Evolutionary conservation across 192 early-diverging fungal species (phyloP), one percentile per base, ranked within the genome.

Genomic region (Backusella circina): DNA sequence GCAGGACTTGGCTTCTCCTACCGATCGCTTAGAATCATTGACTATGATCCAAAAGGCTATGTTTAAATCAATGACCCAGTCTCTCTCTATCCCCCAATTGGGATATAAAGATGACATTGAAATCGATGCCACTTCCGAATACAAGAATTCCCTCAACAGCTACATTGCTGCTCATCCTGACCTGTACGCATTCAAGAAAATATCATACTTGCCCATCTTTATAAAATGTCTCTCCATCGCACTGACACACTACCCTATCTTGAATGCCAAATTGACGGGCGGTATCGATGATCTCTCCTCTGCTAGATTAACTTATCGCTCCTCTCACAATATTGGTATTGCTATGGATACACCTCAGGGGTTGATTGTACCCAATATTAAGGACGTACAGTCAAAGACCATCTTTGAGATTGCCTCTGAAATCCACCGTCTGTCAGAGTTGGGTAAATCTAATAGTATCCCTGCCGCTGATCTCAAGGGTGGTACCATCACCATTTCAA

Each of bases 321-420:
- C 86, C 1, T 82, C 85, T 5, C 97, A 98, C 80, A 97, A 99
- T 83, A 93, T 99, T 76, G 94, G 95, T 47, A 83, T 99, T 37
- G 98, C 98, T 18, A 96, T 99, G 96, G 98, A 99, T 79, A 97
- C 96, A n/a, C 94, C 96, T 6, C 85, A 91, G 70, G 98, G 97
- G 1, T 84, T 99, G 36, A 72, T 97, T 31, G 95, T 98, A 9
- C 98, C 98, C 12, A 97, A 95, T 78, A 90, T 99, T 81, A 98
- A 98, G 87, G 88, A 94, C 69, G 95, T 96, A 1, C 90, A 98
- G 75, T 74, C 79, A 50, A 91, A 94, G 82, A 93, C 94, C 41
- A 90, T 99, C 38, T 82, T 98, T 64, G 95, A 97, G 65, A 93
- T 99, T 81, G 96, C 96, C 1, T 78, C 82, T 1, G 98, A 99